Conservation (phyloP, 768 basidiomycete genomes). For the Xerocomellus intermedius region DNA sequence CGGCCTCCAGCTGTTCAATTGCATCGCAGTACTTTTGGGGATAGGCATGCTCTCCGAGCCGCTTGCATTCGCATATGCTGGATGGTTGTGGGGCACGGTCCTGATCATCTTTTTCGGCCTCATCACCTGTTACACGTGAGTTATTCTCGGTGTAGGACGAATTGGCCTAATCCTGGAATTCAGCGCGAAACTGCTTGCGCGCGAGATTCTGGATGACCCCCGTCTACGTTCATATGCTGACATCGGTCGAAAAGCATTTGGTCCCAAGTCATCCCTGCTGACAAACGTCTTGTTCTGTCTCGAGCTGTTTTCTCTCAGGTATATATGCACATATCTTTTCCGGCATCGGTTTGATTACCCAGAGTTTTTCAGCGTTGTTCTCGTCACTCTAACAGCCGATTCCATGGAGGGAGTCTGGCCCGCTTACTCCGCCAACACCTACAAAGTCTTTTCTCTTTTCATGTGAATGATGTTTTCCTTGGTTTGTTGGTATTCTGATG, state of each 20-base stretch:
- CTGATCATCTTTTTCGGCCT: slow-evolving; percentile 76
- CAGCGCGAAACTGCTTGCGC: slow-evolving; percentile 86
- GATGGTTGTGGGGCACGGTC: slow-evolving; percentile 77
- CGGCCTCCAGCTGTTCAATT: slow-evolving; percentile 73
- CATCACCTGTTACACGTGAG: slow-evolving; percentile 88
- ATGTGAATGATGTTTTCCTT: slow-evolving; percentile 48
- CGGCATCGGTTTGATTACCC: background rate
- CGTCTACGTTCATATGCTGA: slow-evolving; percentile 82
- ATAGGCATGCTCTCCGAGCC: slow-evolving; percentile 90
- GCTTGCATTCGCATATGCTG: slow-evolving; percentile 87
- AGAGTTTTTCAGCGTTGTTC: slow-evolving; percentile 58
- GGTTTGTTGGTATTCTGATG: background rate
- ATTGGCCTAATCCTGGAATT: slow-evolving; percentile 3
- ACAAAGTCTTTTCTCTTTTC: slow-evolving; percentile 71
- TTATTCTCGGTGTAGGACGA: slow-evolving; percentile 10
- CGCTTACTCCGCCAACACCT: slow-evolving; percentile 59
- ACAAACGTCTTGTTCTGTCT: slow-evolving; percentile 79
- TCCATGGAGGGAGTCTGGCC: slow-evolving; percentile 76
- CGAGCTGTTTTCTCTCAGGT: slow-evolving; percentile 85
- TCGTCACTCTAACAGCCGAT: slow-evolving; percentile 90
- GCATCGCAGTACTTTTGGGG: slow-evolving; percentile 80
- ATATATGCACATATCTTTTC: slow-evolving; percentile 13
- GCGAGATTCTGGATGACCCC: slow-evolving; percentile 67
- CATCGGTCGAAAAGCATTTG: slow-evolving; percentile 87
- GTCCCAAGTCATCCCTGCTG: slow-evolving; percentile 60